Evolutionary conservation across 306 rosid genomes (phyloP), one percentile per base, ranked within the genome.

Genomic region (Fragaria iinumae): DNA sequence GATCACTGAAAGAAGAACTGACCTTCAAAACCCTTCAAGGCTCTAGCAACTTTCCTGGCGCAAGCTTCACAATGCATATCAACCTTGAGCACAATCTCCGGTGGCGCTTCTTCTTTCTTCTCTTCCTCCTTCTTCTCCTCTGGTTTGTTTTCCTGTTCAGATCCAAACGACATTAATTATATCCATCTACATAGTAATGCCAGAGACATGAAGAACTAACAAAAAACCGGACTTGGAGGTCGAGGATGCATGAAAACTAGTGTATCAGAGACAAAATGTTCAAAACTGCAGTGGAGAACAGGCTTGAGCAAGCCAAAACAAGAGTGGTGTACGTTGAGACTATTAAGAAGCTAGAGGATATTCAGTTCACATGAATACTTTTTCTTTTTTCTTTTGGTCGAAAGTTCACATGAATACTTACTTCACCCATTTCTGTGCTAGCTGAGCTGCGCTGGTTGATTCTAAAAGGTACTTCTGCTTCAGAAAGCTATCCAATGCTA

Each of bases 41-140:
- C 90, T 84, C 88, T 83, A 14, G 98, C 96, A 55, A 88, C 91
- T 89, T 96, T 96, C 81, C 96, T 85, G 48, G 97, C 96, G 76
- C 98, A 92, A 17, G 98, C 99, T 86, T 91, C 89, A 83, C 99
- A 96, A 80, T 96, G 99, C 98, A 96, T 96, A 83, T 92, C 96
- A 32, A 96, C 97, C 73, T 96, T 96, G 75, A 96, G 89, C 0
- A 96, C 90, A 69, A 96, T 96, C 83, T 87, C 95, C 32, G 80
- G 83, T 25, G 89, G 82, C 60, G 72, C 83, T 52, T 89, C 90
- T 69, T 86, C 85, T 36, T 91, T 86, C 56, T 83, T 78, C 13
- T 83, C 83, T 45, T 79, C 81, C 57, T 84, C 82, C 63, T 80
- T 73, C 73, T 84, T 77, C 66, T 75, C 72, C 83, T 74, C 84